Conservation (phyloP, 2,329 filamentous ascomycete species). For the Hypoxylon sp. region DNA sequence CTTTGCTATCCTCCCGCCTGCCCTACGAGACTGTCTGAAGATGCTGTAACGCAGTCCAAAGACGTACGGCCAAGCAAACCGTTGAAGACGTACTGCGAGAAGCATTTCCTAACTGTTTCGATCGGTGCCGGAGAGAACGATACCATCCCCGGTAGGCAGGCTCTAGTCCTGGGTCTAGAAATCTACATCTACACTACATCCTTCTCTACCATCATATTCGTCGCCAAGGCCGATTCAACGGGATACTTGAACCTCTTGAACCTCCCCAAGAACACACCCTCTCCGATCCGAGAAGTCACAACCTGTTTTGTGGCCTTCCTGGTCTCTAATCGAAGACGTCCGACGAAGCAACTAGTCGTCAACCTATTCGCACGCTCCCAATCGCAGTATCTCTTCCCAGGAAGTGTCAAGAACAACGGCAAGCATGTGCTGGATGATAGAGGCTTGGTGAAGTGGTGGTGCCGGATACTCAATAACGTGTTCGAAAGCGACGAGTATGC, state of each 20-base stretch:
- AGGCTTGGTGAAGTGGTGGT: conserved; percentile 95
- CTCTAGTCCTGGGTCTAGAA: conserved; percentile 85
- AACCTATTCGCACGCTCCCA: conserved; percentile 93
- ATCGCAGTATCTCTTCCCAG: conserved; percentile 92
- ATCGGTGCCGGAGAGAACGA: conserved; percentile 47
- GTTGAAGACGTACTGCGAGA: conserved; percentile 78
- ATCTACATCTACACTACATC: conserved; percentile 86
- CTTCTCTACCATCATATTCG: conserved; percentile 84
- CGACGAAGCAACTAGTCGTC: conserved; percentile 74
- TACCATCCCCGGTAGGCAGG: conserved; percentile 49
- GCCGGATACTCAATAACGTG: conserved; percentile 81
- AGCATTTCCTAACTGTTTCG: conserved; percentile 72
- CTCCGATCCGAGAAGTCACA: conserved; percentile 77
- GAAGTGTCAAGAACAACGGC: conserved; percentile 80
- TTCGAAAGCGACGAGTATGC: conserved; percentile 56
- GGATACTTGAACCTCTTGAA: conserved; percentile 78
- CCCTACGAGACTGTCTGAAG: conserved; percentile 10
- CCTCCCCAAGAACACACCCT: conserved; percentile 68
- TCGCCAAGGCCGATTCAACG: conserved; percentile 96
- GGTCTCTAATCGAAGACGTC: conserved; percentile 69
- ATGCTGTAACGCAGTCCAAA: conserved; percentile 56
- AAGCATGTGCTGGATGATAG: conserved; percentile 95
- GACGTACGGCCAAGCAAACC: conserved; percentile 59
- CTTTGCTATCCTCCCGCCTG: conserved; percentile 77
- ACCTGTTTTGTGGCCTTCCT: conserved; percentile 80